A percentile compares a stretch with the other conserved stretches of the same genome.
Evolutionary conservation across 306 rosid species (phyloP).

Genomic region (Citrullus mucosospermus): DNA sequence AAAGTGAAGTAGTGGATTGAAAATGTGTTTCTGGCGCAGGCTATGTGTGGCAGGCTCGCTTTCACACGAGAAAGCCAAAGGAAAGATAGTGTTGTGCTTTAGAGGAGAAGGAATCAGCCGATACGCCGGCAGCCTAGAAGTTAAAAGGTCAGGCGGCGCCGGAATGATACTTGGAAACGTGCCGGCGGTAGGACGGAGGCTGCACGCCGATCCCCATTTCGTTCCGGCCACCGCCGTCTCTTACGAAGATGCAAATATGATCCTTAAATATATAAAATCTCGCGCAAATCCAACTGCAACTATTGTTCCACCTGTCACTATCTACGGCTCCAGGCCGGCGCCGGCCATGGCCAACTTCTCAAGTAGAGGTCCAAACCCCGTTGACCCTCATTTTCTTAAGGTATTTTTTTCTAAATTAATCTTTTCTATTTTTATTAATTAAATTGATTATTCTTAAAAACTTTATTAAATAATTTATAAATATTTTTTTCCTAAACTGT

Average conservation of each 20-base stretch:
- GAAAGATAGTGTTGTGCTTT: slow-evolving; percentile 69
- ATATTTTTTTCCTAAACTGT: too few relatives aligned
- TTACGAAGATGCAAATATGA: slow-evolving; percentile 30
- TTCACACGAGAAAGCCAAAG: slow-evolving; percentile 37
- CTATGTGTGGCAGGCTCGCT: slow-evolving; percentile 56
- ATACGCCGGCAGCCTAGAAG: slow-evolving; percentile 51
- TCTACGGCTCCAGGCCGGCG: slow-evolving; percentile 56
- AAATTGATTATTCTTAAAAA: too few relatives aligned
- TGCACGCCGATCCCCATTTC: slow-evolving; percentile 47
- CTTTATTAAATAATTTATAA: too few relatives aligned
- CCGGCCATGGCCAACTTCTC: slow-evolving; percentile 65
- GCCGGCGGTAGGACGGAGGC: slow-evolving; percentile 28
- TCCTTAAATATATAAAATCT: slow-evolving; percentile 35
- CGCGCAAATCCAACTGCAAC: slow-evolving; percentile 40
- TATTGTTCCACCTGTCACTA: slow-evolving; percentile 47
- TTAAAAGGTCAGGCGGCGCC: slow-evolving; percentile 55
- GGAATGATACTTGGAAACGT: slow-evolving; percentile 56
- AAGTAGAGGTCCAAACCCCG: slow-evolving; percentile 77
- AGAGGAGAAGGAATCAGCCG: slow-evolving; percentile 55
- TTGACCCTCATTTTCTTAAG: slow-evolving; percentile 75
- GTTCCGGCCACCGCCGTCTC: slow-evolving; percentile 56
- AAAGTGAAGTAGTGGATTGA: too few relatives aligned
- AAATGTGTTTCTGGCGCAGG: slow-evolving; percentile 25
- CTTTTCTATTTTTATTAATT: too few relatives aligned
- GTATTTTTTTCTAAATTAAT: slow-evolving; percentile 10